Percentiles rank a stretch among this genome's conserved stretches.
These are phyloP conservation scores for Kitagawia praeruptora DNA, from an alignment of 129 eudicot genomes.

Conservation along the genomic window DNA sequence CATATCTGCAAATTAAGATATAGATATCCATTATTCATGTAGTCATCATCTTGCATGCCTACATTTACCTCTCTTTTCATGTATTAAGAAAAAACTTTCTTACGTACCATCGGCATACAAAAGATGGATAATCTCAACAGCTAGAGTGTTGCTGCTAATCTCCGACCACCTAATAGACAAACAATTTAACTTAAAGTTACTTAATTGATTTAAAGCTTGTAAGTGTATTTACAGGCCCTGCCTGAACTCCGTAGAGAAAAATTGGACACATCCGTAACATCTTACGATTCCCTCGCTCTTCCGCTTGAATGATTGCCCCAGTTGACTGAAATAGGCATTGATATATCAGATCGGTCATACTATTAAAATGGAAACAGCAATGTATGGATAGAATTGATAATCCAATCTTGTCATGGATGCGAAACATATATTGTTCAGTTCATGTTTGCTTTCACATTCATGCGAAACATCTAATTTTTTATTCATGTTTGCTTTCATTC, in stretches of 20 bases:
- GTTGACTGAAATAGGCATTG: conserved; percentile 38
- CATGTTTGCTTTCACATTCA: neutral
- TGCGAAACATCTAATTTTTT: neutral
- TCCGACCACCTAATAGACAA: conserved; percentile 54
- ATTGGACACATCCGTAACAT: conserved; percentile 23
- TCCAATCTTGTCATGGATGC: neutral
- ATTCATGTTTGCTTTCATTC: neutral
- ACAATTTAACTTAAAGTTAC: neutral
- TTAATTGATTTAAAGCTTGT: neutral
- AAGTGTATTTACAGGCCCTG: conserved; percentile 1
- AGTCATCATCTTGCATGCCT: neutral
- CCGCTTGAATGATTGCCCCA: conserved; percentile 57
- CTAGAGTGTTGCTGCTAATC: conserved; percentile 55
- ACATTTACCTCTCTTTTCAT: neutral
- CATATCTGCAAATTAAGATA: conserved; percentile 36
- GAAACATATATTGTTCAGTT: neutral
- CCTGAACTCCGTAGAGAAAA: too few species aligned
- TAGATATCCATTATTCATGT: neutral
- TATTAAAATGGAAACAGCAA: too few species aligned
- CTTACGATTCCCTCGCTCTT: conserved; percentile 70
- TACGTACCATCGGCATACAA: conserved; percentile 38
- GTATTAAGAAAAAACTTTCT: conserved; percentile 6
- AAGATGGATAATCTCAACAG: conserved; percentile 39
- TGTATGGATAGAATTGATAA: neutral
- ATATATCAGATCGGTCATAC: neutral